Percentiles rank a stretch among this genome's conserved stretches.
phyloP scores from a whole-genome alignment of 2,329 filamentous ascomycete species.

The Capronia epimyces region DNA sequence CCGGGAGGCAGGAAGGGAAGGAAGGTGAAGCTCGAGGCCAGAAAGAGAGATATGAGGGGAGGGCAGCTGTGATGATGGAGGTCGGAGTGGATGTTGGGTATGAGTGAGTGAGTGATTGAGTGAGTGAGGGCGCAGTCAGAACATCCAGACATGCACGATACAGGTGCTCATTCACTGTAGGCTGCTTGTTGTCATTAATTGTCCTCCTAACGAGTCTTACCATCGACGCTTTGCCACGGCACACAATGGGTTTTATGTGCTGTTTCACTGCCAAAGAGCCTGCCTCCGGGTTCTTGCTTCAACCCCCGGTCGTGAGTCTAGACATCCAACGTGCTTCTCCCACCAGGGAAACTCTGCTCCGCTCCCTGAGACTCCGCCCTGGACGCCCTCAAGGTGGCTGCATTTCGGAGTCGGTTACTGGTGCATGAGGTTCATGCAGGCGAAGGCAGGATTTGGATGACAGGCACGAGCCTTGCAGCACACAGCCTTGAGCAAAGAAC shows the following conservation, averaged over 20 bases:
- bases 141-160: not conserved
- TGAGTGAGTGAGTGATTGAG: not conserved
- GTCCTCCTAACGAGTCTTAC: not conserved
- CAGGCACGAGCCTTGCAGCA: conserved; percentile 6
- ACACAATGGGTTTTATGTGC: conserved; percentile 21
- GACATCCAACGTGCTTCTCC: not conserved
- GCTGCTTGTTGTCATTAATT: not conserved
- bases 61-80: not conserved
- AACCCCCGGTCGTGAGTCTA: not conserved
- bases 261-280: conserved; percentile 19
- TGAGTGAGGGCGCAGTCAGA: not conserved
- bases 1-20: conserved; percentile 4
- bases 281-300: conserved; percentile 13
- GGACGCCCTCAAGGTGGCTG: not conserved
- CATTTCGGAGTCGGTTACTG: not conserved
- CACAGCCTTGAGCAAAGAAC: conserved; percentile 10
- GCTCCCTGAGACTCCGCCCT: not conserved
- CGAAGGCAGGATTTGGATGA: not conserved
- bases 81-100: not conserved
- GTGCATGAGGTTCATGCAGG: not conserved
- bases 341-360: too few relatives aligned
- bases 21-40: conserved; percentile 8
- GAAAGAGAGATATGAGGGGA: conserved; percentile 2
- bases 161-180: not conserved
- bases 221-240: conserved; percentile 6